Conservation (phyloP, 257 asterid genomes). For the Galeopsis tetrahit region DNA sequence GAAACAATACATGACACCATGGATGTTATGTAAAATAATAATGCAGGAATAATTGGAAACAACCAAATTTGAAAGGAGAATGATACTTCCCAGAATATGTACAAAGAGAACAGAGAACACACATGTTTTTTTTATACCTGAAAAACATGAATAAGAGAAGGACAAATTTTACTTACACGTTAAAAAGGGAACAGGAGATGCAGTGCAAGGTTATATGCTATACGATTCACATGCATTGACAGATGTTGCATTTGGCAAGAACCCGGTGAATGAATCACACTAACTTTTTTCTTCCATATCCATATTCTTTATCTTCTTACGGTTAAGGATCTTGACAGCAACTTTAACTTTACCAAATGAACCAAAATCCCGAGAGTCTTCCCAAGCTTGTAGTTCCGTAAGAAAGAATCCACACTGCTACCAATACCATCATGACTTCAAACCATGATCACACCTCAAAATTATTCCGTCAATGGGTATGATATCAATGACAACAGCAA, state of each 20-base stretch:
- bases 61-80: background rate
- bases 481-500: background rate
- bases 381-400: slow-evolving; percentile 84
- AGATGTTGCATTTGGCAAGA: slow-evolving; percentile 17
- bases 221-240: slow-evolving; percentile 24
- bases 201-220: background rate
- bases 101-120: background rate
- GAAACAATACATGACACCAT: background rate
- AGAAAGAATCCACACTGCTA: slow-evolving; percentile 65
- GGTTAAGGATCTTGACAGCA: slow-evolving; percentile 93
- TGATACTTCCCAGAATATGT: background rate
- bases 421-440: slow-evolving; percentile 43
- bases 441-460: slow-evolving; percentile 18
- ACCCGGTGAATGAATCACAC: slow-evolving; percentile 10
- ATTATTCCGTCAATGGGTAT: background rate
- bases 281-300: slow-evolving; percentile 95
- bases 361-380: slow-evolving; percentile 93
- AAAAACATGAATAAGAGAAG: slow-evolving; percentile 5
- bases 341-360: slow-evolving; percentile 89
- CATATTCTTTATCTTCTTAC: slow-evolving; percentile 83
- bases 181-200: background rate
- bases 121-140: background rate
- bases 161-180: background rate
- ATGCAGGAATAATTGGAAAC: slow-evolving; percentile 3
- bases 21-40: background rate